Evolutionary conservation across 2,329 filamentous ascomycete species (phyloP).

Genomic region (Chrysoporthe cubensis): DNA sequence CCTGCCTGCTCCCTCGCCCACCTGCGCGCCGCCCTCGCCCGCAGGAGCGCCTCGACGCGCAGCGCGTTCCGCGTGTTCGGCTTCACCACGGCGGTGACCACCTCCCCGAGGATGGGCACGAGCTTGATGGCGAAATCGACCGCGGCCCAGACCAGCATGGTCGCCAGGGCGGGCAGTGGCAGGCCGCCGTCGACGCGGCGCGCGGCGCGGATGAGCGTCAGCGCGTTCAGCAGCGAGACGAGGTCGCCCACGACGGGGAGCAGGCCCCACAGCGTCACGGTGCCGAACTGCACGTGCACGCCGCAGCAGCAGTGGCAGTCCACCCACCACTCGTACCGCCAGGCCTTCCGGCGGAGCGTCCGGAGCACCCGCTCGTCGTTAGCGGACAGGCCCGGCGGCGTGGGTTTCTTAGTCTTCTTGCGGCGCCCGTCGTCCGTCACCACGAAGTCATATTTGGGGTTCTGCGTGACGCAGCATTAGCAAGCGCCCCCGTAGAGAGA

Average conservation of each 20-base stretch:
- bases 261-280: slow-evolving; percentile 26
- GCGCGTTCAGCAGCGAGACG: slow-evolving; percentile 24
- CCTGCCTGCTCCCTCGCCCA: neutral
- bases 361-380: slow-evolving; percentile 23
- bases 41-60: slow-evolving; percentile 21
- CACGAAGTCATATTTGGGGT: slow-evolving; percentile 26
- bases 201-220: slow-evolving; percentile 25
- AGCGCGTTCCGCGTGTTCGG: slow-evolving; percentile 27
- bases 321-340: slow-evolving; percentile 28
- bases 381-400: slow-evolving; percentile 21
- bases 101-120: slow-evolving; percentile 23
- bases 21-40: slow-evolving; percentile 10
- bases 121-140: slow-evolving; percentile 27
- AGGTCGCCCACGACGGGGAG: slow-evolving; percentile 26
- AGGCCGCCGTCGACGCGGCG: slow-evolving; percentile 25
- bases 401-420: slow-evolving; percentile 24
- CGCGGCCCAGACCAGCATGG: slow-evolving; percentile 24
- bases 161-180: slow-evolving; percentile 10
- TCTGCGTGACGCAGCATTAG: neutral
- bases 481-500: too few species aligned
- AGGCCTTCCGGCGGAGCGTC: slow-evolving; percentile 26
- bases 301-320: slow-evolving; percentile 30
- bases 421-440: slow-evolving; percentile 26
- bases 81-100: slow-evolving; percentile 26
- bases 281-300: slow-evolving; percentile 26